Conservation (phyloP, 768 basidiomycete genomes). For the Harrya chromipes region DNA sequence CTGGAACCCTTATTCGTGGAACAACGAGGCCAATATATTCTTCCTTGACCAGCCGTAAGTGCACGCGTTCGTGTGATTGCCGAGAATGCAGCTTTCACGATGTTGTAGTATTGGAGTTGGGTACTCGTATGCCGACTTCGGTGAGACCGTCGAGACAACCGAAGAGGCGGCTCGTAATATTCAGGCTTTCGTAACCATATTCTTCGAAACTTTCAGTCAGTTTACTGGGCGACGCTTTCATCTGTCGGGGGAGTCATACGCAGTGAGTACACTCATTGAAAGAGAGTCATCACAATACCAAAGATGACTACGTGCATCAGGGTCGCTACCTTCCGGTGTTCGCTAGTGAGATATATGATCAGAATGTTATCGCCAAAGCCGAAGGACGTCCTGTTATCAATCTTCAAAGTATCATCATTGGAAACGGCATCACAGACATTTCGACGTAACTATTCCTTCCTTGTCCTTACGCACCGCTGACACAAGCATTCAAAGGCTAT, state of each 20-base stretch:
- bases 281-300: too few species aligned
- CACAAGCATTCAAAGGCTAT: conserved; percentile 27
- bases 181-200: conserved; percentile 63
- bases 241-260: conserved; percentile 54
- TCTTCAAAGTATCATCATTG: conserved; percentile 44
- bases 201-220: conserved; percentile 66
- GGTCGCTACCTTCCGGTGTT: conserved; percentile 49
- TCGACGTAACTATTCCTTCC: conserved; percentile 37
- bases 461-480: neutral
- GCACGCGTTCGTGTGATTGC: neutral
- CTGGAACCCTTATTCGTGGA: conserved; percentile 53
- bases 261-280: conserved; percentile 24
- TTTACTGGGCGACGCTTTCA: conserved; percentile 63
- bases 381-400: conserved; percentile 49
- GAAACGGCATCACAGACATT: conserved; percentile 61
- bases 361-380: conserved; percentile 36
- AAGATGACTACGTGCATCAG: conserved; percentile 19
- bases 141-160: conserved; percentile 37
- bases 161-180: conserved; percentile 65
- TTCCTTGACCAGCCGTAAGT: conserved; percentile 64
- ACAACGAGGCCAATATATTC: conserved; percentile 64
- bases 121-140: conserved; percentile 41
- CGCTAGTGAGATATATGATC: conserved; percentile 42
- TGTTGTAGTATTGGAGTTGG: conserved; percentile 41
- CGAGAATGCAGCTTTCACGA: neutral